A percentile compares a stretch with the other conserved stretches of the same genome.
These are phyloP conservation scores for Nadsonia fulvescens DNA, from an alignment of 805 yeast species.

Conservation along the genomic window DNA sequence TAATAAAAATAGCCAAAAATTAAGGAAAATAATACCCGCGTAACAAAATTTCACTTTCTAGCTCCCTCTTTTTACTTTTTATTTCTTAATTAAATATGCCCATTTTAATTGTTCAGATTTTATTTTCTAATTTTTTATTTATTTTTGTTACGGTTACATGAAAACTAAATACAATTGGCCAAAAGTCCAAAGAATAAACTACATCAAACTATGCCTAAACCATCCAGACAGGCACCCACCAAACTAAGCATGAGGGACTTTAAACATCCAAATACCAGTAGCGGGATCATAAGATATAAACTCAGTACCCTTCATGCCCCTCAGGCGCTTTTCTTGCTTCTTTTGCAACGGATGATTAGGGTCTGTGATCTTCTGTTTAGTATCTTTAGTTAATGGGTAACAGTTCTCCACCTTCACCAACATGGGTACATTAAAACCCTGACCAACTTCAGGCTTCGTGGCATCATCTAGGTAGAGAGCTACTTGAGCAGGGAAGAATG, in stretches of 20 bases:
- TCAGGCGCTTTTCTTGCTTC: constrained; percentile 50
- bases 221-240: no score
- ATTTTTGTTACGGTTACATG: no score
- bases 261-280: constrained; percentile 28
- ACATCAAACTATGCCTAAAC: no score
- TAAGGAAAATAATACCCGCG: no score
- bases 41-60: no score
- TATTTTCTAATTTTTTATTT: no score
- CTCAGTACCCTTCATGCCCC: constrained; percentile 36
- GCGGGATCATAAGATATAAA: constrained; percentile 65
- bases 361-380: constrained; percentile 57
- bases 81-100: no score
- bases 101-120: no score
- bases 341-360: constrained; percentile 54
- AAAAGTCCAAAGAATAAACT: no score
- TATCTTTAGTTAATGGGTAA: constrained; percentile 60
- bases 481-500: constrained; percentile 41
- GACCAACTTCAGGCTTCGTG: constrained; percentile 48
- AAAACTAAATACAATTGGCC: no score
- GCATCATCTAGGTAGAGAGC: constrained; percentile 55
- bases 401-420: constrained; percentile 60
- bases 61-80: no score
- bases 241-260: constrained; percentile 8
- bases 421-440: constrained; percentile 68
- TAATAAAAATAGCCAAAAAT: no score